phyloP scores from a whole-genome alignment of 192 early-diverging fungal species.

The Entomortierella parvispora region DNA sequence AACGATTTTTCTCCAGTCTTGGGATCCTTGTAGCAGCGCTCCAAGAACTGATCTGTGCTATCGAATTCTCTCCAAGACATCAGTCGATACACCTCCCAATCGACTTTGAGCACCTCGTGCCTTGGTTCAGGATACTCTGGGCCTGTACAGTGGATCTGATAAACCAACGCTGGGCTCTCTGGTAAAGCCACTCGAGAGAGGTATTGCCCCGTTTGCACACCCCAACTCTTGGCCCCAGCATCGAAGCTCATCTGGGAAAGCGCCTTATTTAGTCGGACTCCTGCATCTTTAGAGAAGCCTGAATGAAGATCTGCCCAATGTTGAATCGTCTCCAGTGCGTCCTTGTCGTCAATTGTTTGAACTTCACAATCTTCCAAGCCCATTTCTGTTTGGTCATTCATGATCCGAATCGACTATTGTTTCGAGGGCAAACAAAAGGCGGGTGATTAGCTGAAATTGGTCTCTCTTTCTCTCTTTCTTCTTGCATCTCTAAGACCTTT shows the following conservation, averaged over 20 bases:
- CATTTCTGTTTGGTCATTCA: neutral
- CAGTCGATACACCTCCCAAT: conserved; percentile 29
- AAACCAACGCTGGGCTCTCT: conserved; percentile 7
- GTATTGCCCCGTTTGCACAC: neutral
- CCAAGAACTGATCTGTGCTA: conserved; percentile 18
- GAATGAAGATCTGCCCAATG: conserved; percentile 17
- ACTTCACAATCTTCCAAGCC: conserved; percentile 33
- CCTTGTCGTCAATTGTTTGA: conserved; percentile 21
- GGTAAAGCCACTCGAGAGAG: conserved; percentile 22
- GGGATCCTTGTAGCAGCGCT: conserved; percentile 23
- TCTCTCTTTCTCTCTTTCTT: neutral
- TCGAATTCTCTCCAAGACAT: conserved; percentile 23
- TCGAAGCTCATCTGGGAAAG: neutral
- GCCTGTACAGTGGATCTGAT: conserved; percentile 20
- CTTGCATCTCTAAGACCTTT: neutral
- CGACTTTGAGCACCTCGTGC: neutral
- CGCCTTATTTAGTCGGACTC: conserved; percentile 46
- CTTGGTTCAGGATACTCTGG: conserved; percentile 1
- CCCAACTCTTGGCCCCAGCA: neutral
- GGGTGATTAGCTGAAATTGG: neutral
- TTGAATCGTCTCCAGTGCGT: conserved; percentile 36
- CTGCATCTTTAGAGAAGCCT: conserved; percentile 38
- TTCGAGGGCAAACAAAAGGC: neutral
- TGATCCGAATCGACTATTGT: conserved; percentile 27
- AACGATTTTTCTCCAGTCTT: neutral